phyloP scores from a whole-genome alignment of 2,329 filamentous ascomycete species.

The Aspergillus aculeatinus region DNA sequence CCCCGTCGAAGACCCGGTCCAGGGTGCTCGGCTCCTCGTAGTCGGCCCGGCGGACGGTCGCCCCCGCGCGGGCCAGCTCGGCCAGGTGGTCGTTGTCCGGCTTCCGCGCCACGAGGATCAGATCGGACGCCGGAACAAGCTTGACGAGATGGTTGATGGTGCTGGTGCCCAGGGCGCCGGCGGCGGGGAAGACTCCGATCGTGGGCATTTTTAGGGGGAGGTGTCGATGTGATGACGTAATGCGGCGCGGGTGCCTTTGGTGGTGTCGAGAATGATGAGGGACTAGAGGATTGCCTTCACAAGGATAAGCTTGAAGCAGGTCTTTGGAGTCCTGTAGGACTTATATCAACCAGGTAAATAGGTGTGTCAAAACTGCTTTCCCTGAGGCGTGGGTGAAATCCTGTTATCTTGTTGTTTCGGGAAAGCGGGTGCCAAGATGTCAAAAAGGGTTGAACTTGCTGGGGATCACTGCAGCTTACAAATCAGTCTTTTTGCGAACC shows the following conservation, averaged over 20 bases:
- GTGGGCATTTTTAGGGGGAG: constrained; percentile 12
- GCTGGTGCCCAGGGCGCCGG: constrained; percentile 54
- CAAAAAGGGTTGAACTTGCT: no score
- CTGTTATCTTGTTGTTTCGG: no score
- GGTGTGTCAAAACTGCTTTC: no score
- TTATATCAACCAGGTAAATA: no score
- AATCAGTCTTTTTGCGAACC: no score
- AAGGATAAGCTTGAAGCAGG: no score
- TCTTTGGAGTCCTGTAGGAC: no score
- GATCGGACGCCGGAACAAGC: constrained; percentile 44
- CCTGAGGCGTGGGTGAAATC: no score
- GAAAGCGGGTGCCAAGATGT: no score
- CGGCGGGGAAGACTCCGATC: constrained; percentile 48
- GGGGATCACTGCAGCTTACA: no score
- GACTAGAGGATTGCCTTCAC: no score
- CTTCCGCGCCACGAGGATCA: constrained; percentile 50
- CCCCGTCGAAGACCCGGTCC: constrained; percentile 48
- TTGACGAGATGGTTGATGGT: constrained; percentile 51
- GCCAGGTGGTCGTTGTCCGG: constrained; percentile 21
- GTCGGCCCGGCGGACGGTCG: constrained; percentile 42
- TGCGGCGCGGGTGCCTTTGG: not conserved
- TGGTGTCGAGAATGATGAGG: no score
- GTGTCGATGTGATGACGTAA: not conserved
- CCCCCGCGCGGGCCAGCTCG: constrained; percentile 18
- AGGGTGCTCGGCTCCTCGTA: constrained; percentile 52